Evolutionary conservation across 1,284 basidiomycete genomes (phyloP).

Genomic region (Puccinia triticina): DNA sequence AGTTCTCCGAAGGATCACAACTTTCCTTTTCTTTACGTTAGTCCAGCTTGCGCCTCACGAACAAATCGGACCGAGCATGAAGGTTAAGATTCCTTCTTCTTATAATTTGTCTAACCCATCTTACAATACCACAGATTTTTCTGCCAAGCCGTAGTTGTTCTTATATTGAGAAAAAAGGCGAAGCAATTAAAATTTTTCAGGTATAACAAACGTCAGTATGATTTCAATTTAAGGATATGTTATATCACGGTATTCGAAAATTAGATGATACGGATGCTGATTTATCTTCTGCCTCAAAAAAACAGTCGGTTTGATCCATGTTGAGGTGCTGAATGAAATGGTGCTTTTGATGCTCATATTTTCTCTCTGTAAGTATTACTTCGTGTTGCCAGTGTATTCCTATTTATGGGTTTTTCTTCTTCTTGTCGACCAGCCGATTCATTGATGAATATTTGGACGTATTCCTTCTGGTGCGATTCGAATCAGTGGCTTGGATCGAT

Average conservation of each 20-base stretch:
- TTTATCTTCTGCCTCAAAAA: neutral
- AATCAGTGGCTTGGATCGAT: neutral
- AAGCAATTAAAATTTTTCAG: neutral
- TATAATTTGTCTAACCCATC: neutral
- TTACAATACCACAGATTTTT: neutral
- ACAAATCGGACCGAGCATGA: neutral
- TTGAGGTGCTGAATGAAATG: conserved; percentile 1
- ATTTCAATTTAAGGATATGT: neutral
- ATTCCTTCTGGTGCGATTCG: neutral
- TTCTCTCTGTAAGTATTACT: neutral
- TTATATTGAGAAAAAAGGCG: neutral
- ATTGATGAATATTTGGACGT: neutral
- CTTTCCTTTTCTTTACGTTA: neutral
- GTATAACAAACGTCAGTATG: neutral
- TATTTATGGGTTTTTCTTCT: neutral
- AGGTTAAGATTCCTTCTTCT: no score
- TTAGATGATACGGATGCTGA: neutral
- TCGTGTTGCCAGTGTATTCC: no score
- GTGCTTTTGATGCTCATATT: neutral
- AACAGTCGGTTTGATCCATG: conserved; percentile 1
- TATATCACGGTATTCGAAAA: neutral
- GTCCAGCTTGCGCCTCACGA: neutral
- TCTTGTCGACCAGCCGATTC: neutral
- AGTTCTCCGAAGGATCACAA: neutral
- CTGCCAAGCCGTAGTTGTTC: neutral